These are phyloP conservation scores for Clarireedia homoeocarpa DNA, from an alignment of 2,329 filamentous ascomycete genomes.

Conservation along the genomic window DNA sequence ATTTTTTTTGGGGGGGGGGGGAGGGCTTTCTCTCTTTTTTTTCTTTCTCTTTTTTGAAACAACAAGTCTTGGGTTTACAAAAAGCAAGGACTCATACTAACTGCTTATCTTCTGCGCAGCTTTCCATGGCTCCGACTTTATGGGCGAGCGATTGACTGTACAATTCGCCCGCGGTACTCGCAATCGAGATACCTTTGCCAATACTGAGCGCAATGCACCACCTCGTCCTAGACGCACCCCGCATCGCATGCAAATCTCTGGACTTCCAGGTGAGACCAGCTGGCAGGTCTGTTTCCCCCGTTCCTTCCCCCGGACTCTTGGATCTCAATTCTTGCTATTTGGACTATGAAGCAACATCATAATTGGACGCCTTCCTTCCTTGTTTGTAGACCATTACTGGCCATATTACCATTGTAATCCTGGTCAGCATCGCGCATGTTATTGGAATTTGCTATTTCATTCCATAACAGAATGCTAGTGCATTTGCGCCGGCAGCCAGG, in stretches of 20 bases:
- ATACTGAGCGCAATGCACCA: conserved; percentile 55
- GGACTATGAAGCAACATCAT: conserved; percentile 28
- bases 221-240: conserved; percentile 87
- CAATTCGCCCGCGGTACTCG: conserved; percentile 92
- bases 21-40: too few relatives aligned
- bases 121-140: conserved; percentile 93
- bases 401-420: conserved; percentile 24
- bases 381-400: conserved; percentile 20
- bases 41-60: not conserved
- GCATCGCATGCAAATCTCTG: conserved; percentile 95
- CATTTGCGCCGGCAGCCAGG: conserved; percentile 29
- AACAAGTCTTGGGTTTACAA: not conserved
- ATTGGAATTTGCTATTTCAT: conserved; percentile 18
- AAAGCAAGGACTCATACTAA: conserved; percentile 13
- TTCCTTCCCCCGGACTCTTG: conserved; percentile 42
- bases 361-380: conserved; percentile 27
- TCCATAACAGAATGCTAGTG: conserved; percentile 28
- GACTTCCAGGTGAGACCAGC: conserved; percentile 96
- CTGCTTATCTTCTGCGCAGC: conserved; percentile 24
- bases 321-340: conserved; percentile 31
- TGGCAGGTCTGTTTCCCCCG: conserved; percentile 94
- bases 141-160: conserved; percentile 94
- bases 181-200: conserved; percentile 55
- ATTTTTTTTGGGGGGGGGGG: too few relatives aligned
- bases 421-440: conserved; percentile 25